Evolutionary conservation across 345 rosid species (phyloP), one percentile per base, ranked within the genome.

Genomic region (Salix viminalis): DNA sequence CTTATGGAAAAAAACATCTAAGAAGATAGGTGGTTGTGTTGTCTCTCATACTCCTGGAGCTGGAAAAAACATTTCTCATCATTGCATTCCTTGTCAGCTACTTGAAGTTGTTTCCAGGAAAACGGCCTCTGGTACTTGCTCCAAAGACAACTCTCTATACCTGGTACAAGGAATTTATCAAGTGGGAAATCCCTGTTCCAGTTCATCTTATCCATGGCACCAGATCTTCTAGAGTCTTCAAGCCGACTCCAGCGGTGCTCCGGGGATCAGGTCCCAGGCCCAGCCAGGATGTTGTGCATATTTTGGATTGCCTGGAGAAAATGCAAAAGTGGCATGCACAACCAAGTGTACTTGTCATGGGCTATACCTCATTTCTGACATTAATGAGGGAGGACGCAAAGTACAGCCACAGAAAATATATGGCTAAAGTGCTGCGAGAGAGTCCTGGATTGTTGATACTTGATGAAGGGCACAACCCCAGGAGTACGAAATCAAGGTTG

Each of bases 321-420:
- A 88, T 94, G 78, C 97, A 91, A 70, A 94, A 91, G 76, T 94
- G 97, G 98, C 97, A 91, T 76, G 87, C 92, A 1, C 87, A 91
- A 30, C 98, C 98, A 15, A 91, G 97, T 77, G 91, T 94, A 71
- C 95, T 94, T 67, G 94, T 94, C n/a, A 94, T 92, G 98, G 97
- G 98, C 26, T 94, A 94, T 85, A 88, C 97, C 67, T 94, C 98
- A 2, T 94, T 94, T 75, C 83, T 88, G 41, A 91, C 97, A 65
- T 78, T 94, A 79, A 94, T 94, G 94, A 85, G 94, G 62, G 98
- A 92, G 78, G 90, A 94, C 77, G 82, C 97, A 2, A 91, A 89
- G 83, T 94, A 92, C 70, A 84, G 86, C 15, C 94, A 94, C 74
- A 85, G 97, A 61, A 88, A 84, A 56, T 87, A 87, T 83, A 90